Conservation (phyloP, 2,329 filamentous ascomycete genomes). For the Alternaria gansuensis region DNA sequence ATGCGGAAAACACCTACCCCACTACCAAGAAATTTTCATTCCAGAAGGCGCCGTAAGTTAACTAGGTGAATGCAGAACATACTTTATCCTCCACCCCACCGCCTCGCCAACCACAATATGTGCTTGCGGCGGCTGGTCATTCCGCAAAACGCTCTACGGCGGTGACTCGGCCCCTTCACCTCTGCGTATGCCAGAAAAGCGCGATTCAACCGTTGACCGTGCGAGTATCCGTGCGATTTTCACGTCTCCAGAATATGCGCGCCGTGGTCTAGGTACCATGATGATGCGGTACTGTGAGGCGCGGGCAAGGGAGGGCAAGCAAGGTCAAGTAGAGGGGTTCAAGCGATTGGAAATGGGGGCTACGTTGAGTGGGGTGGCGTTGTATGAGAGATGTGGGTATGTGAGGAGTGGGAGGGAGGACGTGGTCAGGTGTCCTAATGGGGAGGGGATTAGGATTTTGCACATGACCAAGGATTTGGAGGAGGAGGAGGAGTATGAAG, state of each 20-base stretch:
- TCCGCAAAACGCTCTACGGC: slow-evolving; percentile 48
- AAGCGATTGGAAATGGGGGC: slow-evolving; percentile 48
- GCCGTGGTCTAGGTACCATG: slow-evolving; percentile 48
- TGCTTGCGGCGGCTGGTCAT: slow-evolving; percentile 52
- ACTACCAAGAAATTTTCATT: neutral
- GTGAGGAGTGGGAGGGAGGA: slow-evolving; percentile 47
- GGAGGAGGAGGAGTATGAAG: neutral
- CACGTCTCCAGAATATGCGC: slow-evolving; percentile 43
- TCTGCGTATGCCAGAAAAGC: slow-evolving; percentile 42
- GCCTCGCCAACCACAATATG: slow-evolving; percentile 33
- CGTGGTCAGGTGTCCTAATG: slow-evolving; percentile 46
- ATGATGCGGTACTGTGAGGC: slow-evolving; percentile 51
- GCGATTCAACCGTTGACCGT: slow-evolving; percentile 40
- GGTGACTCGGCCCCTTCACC: slow-evolving; percentile 45
- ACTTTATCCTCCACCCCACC: slow-evolving; percentile 47
- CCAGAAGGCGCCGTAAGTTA: neutral
- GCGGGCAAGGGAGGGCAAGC: slow-evolving; percentile 33
- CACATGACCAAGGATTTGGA: slow-evolving; percentile 48
- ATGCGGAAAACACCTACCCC: neutral
- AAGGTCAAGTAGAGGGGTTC: slow-evolving; percentile 34
- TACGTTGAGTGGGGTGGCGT: slow-evolving; percentile 45
- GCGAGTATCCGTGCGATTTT: slow-evolving; percentile 51
- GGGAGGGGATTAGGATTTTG: slow-evolving; percentile 44
- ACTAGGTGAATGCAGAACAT: slow-evolving; percentile 33
- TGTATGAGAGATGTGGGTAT: slow-evolving; percentile 51